phyloP scores from a whole-genome alignment of 2,329 filamentous ascomycete genomes.

The Fusarium sp. region DNA sequence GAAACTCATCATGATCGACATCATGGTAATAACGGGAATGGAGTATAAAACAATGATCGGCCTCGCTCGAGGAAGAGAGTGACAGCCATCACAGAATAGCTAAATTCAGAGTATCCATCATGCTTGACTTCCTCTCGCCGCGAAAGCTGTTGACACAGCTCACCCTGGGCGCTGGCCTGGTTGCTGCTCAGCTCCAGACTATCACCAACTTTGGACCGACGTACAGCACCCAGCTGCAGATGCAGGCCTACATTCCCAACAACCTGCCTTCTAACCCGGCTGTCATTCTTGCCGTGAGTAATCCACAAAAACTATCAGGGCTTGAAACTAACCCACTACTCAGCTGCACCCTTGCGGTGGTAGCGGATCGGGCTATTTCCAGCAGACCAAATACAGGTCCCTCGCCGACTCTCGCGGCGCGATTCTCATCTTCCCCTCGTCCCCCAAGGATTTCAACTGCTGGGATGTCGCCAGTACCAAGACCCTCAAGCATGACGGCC shows the following conservation, averaged over 20 bases:
- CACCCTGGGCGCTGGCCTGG: conserved; percentile 7
- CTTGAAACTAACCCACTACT: background rate
- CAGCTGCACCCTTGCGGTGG: conserved; percentile 57
- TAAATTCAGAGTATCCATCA: background rate
- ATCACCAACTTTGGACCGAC: conserved; percentile 16
- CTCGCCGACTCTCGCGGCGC: conserved; percentile 66
- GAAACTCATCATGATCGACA: background rate
- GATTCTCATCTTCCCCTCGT: conserved; percentile 63
- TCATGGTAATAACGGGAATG: accelerated
- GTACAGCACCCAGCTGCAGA: background rate
- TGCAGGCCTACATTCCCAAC: conserved; percentile 8
- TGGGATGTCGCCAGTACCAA: conserved; percentile 69
- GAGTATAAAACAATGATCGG: background rate
- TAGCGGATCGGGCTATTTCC: conserved; percentile 63
- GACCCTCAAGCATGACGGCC: conserved; percentile 62
- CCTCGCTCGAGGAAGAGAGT: accelerated
- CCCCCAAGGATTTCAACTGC: conserved; percentile 56
- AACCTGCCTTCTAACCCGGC: conserved; percentile 8
- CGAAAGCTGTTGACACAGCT: conserved; percentile 10
- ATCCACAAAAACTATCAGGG: accelerated
- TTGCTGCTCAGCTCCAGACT: conserved; percentile 22
- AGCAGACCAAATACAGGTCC: conserved; percentile 61
- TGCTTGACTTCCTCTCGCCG: conserved; percentile 8
- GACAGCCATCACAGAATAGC: background rate
- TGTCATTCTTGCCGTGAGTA: conserved; percentile 2